phyloP scores from a whole-genome alignment of 1,284 basidiomycete genomes.

The Microbotryum violaceum region DNA sequence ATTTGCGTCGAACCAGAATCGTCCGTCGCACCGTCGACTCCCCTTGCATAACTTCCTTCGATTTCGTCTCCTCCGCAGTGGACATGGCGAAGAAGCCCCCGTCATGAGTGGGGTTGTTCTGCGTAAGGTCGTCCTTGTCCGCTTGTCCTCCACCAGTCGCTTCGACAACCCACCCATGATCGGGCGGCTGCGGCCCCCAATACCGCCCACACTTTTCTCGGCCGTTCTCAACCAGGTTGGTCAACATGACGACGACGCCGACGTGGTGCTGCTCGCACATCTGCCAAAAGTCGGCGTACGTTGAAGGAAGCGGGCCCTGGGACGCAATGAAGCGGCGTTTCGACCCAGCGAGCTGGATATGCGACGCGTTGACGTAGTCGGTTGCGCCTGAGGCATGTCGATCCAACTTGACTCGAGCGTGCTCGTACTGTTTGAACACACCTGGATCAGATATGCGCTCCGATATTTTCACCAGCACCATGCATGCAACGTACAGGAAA shows the following conservation, averaged over 20 bases:
- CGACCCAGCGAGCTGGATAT: conserved; percentile 28
- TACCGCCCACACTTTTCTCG: conserved; percentile 86
- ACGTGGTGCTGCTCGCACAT: conserved; percentile 51
- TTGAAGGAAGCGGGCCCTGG: conserved; percentile 85
- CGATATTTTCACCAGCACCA: background rate
- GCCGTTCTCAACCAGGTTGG: conserved; percentile 80
- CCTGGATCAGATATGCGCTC: background rate
- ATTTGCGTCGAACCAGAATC: conserved; percentile 6
- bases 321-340: conserved; percentile 84
- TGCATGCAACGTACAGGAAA: conserved; percentile 50
- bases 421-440: conserved; percentile 33
- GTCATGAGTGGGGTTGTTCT: conserved; percentile 4
- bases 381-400: conserved; percentile 34
- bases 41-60: background rate
- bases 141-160: conserved; percentile 32
- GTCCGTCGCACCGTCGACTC: conserved; percentile 29
- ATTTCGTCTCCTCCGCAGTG: conserved; percentile 1
- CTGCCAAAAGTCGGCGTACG: conserved; percentile 90
- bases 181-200: conserved; percentile 62
- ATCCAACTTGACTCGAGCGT: conserved; percentile 63
- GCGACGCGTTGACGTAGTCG: conserved; percentile 88
- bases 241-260: conserved; percentile 62
- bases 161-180: conserved; percentile 47
- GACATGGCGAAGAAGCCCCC: conserved; percentile 37
- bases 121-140: conserved; percentile 34